A percentile compares a stretch with the other conserved stretches of the same genome.
Evolutionary conservation across 768 basidiomycete genomes (phyloP).

Genomic region (Leccinum ochraceum): DNA sequence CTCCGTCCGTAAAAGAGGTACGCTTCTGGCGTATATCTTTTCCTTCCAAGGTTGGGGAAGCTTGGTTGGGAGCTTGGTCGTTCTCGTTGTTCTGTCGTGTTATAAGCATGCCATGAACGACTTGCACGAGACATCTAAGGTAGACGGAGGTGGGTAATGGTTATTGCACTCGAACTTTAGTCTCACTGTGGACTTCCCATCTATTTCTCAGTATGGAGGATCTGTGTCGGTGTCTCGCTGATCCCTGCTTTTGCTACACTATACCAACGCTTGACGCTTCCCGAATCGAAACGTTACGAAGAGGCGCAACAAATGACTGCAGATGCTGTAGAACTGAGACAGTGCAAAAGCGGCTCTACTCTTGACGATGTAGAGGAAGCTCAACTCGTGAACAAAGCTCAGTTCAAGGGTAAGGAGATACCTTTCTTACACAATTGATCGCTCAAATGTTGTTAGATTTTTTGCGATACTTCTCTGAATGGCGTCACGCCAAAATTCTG

Average conservation of each 20-base stretch:
- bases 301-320: slow-evolving; percentile 38
- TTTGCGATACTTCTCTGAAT: slow-evolving; percentile 66
- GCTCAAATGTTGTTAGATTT: slow-evolving; percentile 46
- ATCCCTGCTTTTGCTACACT: slow-evolving; percentile 74
- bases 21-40: slow-evolving; percentile 76
- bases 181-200: neutral
- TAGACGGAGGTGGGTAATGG: slow-evolving; percentile 60
- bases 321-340: slow-evolving; percentile 35
- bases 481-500: slow-evolving; percentile 66
- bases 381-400: slow-evolving; percentile 45
- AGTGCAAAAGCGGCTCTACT: slow-evolving; percentile 24
- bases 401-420: slow-evolving; percentile 44
- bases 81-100: slow-evolving; percentile 61
- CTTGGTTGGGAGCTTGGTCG: slow-evolving; percentile 60
- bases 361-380: slow-evolving; percentile 9
- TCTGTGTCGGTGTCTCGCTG: slow-evolving; percentile 71
- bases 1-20: slow-evolving; percentile 64
- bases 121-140: slow-evolving; percentile 57
- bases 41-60: slow-evolving; percentile 80
- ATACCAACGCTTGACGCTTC: slow-evolving; percentile 73
- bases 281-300: slow-evolving; percentile 61
- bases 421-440: neutral
- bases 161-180: neutral
- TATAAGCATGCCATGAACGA: slow-evolving; percentile 67
- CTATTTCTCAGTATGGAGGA: slow-evolving; percentile 62